Percentiles rank a stretch among this genome's conserved stretches.
phyloP scores from a whole-genome alignment of 352 stramenopile species.

The Poterioochromonas sp. region DNA sequence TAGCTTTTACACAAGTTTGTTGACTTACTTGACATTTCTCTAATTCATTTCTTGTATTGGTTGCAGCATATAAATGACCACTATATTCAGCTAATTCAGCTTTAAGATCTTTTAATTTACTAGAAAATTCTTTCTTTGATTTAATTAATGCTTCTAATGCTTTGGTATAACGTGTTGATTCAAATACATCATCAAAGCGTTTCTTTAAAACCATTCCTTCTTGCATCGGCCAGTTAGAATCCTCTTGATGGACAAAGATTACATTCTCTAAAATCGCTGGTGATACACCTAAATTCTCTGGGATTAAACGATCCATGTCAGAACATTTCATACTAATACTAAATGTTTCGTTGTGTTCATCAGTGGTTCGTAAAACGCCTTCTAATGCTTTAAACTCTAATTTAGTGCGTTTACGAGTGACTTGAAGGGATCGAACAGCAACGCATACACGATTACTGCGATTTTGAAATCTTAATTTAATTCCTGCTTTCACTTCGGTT shows the following conservation, averaged over 20 bases:
- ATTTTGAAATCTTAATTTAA: constrained; percentile 91
- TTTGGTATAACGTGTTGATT: constrained; percentile 94
- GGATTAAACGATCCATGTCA: constrained; percentile 84
- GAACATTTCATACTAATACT: constrained; percentile 85
- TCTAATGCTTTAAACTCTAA: constrained; percentile 91
- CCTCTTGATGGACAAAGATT: constrained; percentile 98
- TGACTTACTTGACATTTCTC: not conserved
- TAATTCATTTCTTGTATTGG: not conserved
- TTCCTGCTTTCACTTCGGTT: constrained; percentile 64
- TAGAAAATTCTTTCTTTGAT: constrained; percentile 56
- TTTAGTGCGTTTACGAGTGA: constrained; percentile 77
- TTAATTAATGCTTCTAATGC: constrained; percentile 91
- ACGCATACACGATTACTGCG: constrained; percentile 56
- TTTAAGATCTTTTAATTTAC: constrained; percentile 34
- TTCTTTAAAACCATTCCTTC: constrained; percentile 96
- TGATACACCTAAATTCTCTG: constrained; percentile 62
- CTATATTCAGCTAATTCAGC: not conserved
- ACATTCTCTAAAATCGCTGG: constrained; percentile 97
- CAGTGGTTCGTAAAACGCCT: constrained; percentile 77
- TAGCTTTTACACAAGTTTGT: not conserved
- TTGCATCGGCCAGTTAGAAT: constrained; percentile 90
- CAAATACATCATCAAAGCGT: constrained; percentile 99
- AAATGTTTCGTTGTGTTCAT: constrained; percentile 74
- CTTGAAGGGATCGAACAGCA: constrained; percentile 67
- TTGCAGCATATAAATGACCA: constrained; percentile 4